These are phyloP conservation scores for Vitis hybrid DNA, from an alignment of 177 flowering plant species.

Conservation along the genomic window DNA sequence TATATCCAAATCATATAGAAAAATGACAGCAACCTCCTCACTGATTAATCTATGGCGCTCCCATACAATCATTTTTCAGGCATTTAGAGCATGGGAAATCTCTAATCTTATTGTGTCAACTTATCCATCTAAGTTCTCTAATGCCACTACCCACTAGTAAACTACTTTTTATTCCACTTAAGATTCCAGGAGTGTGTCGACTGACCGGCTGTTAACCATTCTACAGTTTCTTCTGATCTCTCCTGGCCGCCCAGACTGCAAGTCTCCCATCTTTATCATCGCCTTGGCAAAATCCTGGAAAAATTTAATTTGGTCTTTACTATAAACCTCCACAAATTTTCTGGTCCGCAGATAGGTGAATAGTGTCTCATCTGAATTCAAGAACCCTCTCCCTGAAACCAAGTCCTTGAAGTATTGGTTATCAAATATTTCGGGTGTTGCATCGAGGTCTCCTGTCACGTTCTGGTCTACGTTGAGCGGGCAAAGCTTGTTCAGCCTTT, in stretches of 20 bases:
- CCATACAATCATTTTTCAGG: no score
- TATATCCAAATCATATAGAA: no score
- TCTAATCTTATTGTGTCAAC: not conserved
- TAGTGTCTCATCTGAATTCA: conserved; percentile 82
- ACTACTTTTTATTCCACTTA: not conserved
- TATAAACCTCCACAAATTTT: conserved; percentile 45
- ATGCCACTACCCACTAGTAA: no score
- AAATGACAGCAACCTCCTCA: no score
- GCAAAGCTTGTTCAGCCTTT: conserved; percentile 59
- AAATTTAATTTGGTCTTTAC: conserved; percentile 46
- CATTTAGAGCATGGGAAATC: no score
- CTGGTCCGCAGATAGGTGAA: conserved; percentile 47
- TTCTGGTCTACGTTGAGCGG: conserved; percentile 67
- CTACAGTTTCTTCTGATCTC: conserved; percentile 81
- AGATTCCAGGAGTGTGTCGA: conserved; percentile 4
- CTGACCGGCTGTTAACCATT: conserved; percentile 38
- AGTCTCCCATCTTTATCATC: conserved; percentile 84
- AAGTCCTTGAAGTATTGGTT: conserved; percentile 89
- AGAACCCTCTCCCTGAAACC: conserved; percentile 69
- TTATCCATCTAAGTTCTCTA: not conserved
- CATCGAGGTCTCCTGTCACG: conserved; percentile 71
- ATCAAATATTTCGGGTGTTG: conserved; percentile 73
- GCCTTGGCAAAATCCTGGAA: conserved; percentile 73
- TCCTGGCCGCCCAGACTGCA: conserved; percentile 65
- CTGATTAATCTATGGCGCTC: no score